These are phyloP conservation scores for Phytomonas serpens DNA, from an alignment of 208 protist genomes.

Conservation along the genomic window DNA sequence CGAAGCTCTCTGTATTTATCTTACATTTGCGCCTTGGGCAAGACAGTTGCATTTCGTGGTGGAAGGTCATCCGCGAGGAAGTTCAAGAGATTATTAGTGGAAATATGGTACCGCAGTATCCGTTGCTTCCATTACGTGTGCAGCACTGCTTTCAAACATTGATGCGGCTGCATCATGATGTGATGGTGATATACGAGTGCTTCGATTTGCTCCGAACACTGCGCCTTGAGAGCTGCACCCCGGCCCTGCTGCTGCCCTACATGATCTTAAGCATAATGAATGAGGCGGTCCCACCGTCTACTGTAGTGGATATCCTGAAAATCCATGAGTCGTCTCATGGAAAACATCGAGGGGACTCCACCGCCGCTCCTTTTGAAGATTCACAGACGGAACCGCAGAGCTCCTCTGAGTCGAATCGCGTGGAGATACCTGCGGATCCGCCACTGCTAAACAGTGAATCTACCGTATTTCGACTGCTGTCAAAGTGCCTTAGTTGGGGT, in stretches of 20 bases:
- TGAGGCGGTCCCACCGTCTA: slow-evolving; percentile 37
- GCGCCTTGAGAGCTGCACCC: slow-evolving; percentile 31
- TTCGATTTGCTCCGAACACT: slow-evolving; percentile 43
- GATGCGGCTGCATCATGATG: slow-evolving; percentile 66
- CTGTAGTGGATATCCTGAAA: slow-evolving; percentile 42
- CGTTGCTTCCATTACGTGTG: slow-evolving; percentile 57
- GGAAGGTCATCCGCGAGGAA: slow-evolving; percentile 52
- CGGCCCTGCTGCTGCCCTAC: slow-evolving; percentile 59
- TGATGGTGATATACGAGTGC: slow-evolving; percentile 46
- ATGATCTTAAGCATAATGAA: slow-evolving; percentile 63
- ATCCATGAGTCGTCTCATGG: slow-evolving; percentile 16
- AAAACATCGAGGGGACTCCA: neutral
- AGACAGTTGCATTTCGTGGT: slow-evolving; percentile 40
- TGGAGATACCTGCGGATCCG: neutral
- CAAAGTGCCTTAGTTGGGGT: slow-evolving; percentile 62
- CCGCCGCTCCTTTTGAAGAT: neutral
- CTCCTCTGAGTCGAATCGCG: neutral
- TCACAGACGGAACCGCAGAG: neutral
- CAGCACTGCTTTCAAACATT: slow-evolving; percentile 81
- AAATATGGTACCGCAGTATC: slow-evolving; percentile 22
- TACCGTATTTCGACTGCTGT: slow-evolving; percentile 63
- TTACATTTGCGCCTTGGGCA: slow-evolving; percentile 73
- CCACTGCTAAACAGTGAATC: slow-evolving; percentile 61
- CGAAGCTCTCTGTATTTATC: slow-evolving; percentile 75
- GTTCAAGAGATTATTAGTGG: slow-evolving; percentile 23